phyloP scores from a whole-genome alignment of 2,329 filamentous ascomycete genomes.

The Sporothrix phasma region DNA sequence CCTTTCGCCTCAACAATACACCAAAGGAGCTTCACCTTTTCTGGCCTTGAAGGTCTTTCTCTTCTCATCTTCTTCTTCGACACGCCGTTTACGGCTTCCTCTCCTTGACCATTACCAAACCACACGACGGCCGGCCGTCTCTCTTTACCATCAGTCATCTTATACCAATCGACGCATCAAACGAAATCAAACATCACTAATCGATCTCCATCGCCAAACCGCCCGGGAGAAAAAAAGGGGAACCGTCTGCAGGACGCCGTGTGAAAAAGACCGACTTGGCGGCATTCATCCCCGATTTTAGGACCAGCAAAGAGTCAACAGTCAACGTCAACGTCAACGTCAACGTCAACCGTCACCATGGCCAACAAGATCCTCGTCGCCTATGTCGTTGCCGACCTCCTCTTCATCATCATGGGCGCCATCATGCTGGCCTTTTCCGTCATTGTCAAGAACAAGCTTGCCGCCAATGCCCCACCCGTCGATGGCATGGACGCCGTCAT shows the following conservation, averaged over 20 bases:
- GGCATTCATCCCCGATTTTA: neutral
- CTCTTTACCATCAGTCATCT: neutral
- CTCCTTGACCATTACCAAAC: neutral
- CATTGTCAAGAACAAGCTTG: conserved; percentile 35
- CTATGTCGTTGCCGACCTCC: conserved; percentile 37
- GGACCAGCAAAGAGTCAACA: neutral
- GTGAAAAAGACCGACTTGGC: neutral
- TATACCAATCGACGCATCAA: neutral
- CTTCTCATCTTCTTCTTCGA: neutral
- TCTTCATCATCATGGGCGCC: conserved; percentile 45
- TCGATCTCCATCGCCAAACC: neutral
- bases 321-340: neutral
- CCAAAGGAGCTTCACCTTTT: neutral
- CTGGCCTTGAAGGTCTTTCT: conserved; percentile 5
- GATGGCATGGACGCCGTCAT: conserved; percentile 41
- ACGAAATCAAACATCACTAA: neutral
- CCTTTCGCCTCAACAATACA: neutral
- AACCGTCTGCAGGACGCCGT: neutral
- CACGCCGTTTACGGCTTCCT: neutral
- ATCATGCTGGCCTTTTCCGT: conserved; percentile 47
- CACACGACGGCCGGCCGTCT: conserved; percentile 7
- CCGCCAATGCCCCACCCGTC: conserved; percentile 33
- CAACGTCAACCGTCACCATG: conserved; percentile 33
- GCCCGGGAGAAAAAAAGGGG: neutral
- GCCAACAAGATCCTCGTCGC: conserved; percentile 44